A percentile compares a stretch with the other conserved stretches of the same genome.
These are phyloP conservation scores for Beta vulgaris DNA, from an alignment of 148 eudicot species.

Conservation along the genomic window DNA sequence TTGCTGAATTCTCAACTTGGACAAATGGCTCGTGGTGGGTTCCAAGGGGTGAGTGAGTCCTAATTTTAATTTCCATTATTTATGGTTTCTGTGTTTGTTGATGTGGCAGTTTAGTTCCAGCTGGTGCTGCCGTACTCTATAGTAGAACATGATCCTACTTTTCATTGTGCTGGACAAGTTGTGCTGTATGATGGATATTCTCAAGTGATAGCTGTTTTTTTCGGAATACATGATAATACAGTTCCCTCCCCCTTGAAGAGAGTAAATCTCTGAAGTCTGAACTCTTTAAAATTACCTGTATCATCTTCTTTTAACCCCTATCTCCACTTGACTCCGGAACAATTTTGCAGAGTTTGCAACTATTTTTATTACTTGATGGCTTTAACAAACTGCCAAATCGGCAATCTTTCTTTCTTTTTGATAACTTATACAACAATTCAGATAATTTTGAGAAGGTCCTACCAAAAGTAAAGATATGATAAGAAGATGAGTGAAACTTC, in stretches of 20 bases:
- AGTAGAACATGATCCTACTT: neutral
- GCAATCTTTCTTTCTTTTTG: neutral
- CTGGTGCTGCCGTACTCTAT: no score
- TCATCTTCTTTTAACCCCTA: neutral
- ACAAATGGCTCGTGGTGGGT: slow-evolving; percentile 34
- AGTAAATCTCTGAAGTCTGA: neutral
- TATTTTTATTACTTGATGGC: neutral
- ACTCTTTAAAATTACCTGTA: neutral
- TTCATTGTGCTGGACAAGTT: neutral
- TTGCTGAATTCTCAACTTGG: slow-evolving; percentile 28
- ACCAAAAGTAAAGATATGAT: no score
- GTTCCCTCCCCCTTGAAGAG: neutral
- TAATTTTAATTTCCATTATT: neutral
- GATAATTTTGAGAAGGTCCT: no score
- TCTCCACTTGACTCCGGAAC: neutral
- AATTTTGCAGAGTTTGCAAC: neutral
- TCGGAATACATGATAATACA: neutral
- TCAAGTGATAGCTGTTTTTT: neutral
- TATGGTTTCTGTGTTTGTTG: neutral
- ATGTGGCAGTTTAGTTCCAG: neutral
- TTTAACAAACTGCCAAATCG: neutral
- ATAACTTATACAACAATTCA: no score
- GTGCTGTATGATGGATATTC: neutral
- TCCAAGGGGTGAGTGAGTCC: slow-evolving; percentile 42
- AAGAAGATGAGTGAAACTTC: no score